A percentile compares a stretch with the other conserved stretches of the same genome.
Conservation (phyloP, 2,329 filamentous ascomycete species). For the Pseudogymnoascus sp. region DNA sequence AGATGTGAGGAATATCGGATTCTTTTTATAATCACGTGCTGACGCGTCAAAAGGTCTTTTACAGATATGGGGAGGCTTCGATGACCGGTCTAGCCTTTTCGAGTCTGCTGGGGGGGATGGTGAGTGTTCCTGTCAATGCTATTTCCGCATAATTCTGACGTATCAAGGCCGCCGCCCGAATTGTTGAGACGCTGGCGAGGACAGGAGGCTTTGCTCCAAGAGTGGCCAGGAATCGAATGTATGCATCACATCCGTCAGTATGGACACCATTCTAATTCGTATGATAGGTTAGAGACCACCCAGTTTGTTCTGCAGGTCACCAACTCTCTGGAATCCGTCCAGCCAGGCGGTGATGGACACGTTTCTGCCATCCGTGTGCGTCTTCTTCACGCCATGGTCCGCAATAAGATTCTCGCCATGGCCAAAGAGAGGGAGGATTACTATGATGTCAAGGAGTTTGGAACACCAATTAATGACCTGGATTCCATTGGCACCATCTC, state of each 20-base stretch:
- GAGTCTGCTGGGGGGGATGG: constrained; percentile 32
- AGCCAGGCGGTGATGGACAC: constrained; percentile 55
- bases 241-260: background rate
- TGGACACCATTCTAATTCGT: constrained; percentile 26
- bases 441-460: constrained; percentile 49
- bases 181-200: constrained; percentile 57
- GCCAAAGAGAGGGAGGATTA: constrained; percentile 47
- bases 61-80: constrained; percentile 55
- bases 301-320: constrained; percentile 49
- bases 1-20: constrained; percentile 33
- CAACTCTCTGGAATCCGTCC: constrained; percentile 46
- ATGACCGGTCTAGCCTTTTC: constrained; percentile 42
- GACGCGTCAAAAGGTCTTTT: constrained; percentile 38
- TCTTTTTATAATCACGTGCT: background rate
- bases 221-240: constrained; percentile 44
- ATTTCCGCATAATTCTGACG: background rate
- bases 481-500: constrained; percentile 57
- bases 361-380: constrained; percentile 56
- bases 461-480: constrained; percentile 57
- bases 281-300: constrained; percentile 34
- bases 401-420: constrained; percentile 53
- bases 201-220: constrained; percentile 59
- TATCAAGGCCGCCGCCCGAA: constrained; percentile 42
- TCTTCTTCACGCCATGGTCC: constrained; percentile 57
- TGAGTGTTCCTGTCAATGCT: background rate